Base-by-base conservation (phyloP, 495 filamentous ascomycete genomes). In the Parmelia sp. region DNA sequence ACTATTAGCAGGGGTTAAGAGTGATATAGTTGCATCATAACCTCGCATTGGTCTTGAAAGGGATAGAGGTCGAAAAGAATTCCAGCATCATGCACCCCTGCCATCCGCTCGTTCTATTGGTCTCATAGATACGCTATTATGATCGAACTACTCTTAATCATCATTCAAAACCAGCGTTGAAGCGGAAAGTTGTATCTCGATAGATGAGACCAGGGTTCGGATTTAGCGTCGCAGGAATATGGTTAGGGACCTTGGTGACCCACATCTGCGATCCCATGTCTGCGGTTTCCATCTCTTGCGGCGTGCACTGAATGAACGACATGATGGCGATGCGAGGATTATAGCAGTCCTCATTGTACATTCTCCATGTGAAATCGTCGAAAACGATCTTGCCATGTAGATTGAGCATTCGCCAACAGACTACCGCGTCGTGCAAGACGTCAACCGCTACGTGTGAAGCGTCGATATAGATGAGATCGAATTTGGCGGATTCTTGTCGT, bases 381-480 rank as follows among this genome's bases (percentile, higher is more conserved):
- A 67, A 67, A 0, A 67, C 56, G 37, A 67, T 45, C 4, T 19
- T 64, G 3, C 65, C 65, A 12, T 42, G 15, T 9, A 62, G 3
- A 36, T 42, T n/a, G 1, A 67, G 57, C 65, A 67, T 64, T 17
- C 47, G 53, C 65, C 66, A 68, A n/a, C 61, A 12, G 3, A 61
- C 21, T 10, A 68, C 62, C 7, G 62, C 61, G 49, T 68, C 66
- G 45, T 65, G 63, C 63, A 68, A 15, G 2, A 68, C 66, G 35
- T 68, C 63, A 15, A 68, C 55, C 8, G 66, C 63, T 25, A 58
- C 37, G 44, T 68, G 63, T 1, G 66, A 68, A 3, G 63, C 66
- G 37, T 68, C 66, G 14, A 68, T 63, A 42, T 68, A 68, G 19
- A 63, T 44, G 33, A 68, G 65, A 33, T 67, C 56, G 36, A 67